These are phyloP conservation scores for Paramarasmius palmivorus DNA, from an alignment of 1,284 basidiomycete genomes.

Conservation along the genomic window DNA sequence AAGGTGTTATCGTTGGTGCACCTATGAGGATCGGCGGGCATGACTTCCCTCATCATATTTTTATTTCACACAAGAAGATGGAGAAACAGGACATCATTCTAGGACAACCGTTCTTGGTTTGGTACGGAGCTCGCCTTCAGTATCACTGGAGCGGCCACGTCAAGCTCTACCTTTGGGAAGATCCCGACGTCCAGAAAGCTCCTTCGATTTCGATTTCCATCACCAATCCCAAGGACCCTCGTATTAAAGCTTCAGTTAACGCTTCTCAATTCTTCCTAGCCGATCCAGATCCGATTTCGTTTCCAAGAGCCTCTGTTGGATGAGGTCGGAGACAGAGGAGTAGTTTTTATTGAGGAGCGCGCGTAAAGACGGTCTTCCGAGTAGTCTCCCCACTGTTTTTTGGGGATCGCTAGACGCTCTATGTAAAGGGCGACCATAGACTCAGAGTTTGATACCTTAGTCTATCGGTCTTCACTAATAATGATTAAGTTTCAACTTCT, in stretches of 20 bases:
- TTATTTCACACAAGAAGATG: not conserved
- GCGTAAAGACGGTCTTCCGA: not conserved
- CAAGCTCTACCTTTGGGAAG: not conserved
- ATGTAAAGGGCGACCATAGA: not conserved
- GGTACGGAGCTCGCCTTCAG: not conserved
- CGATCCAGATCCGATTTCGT: not conserved
- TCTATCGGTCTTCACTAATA: conserved; percentile 14
- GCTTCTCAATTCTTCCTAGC: not conserved
- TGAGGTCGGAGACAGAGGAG: not conserved
- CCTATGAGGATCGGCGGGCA: not conserved
- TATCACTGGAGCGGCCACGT: conserved; percentile 5
- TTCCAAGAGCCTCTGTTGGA: not conserved
- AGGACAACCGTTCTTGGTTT: not conserved
- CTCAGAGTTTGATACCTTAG: conserved; percentile 17
- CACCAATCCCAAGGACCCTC: not conserved
- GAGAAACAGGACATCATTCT: conserved; percentile 4
- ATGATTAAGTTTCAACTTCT: conserved; percentile 19
- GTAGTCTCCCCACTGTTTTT: not conserved
- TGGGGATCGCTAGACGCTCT: not conserved
- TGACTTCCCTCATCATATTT: conserved; percentile 4
- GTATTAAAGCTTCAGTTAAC: conserved; percentile 10
- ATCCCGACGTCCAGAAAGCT: not conserved
- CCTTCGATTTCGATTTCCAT: not conserved
- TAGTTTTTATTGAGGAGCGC: not conserved
- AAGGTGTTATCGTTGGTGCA: not conserved